phyloP scores from a whole-genome alignment of 805 yeast species.

The Candida broadrunensis region DNA sequence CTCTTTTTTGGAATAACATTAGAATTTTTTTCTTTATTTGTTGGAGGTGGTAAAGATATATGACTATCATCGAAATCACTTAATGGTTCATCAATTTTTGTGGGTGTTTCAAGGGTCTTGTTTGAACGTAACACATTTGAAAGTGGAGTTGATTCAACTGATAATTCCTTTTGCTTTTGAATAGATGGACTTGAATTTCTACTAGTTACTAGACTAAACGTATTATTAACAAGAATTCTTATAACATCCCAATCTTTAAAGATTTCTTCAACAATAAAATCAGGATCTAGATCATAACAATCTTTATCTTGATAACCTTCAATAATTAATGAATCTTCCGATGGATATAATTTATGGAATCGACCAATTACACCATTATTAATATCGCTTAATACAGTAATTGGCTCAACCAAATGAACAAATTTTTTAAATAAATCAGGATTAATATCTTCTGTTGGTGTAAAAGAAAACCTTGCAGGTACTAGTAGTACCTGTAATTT shows the following conservation, averaged over 20 bases:
- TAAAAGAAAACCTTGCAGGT: conserved; percentile 20
- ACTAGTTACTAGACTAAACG: conserved; percentile 6
- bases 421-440: conserved; percentile 44
- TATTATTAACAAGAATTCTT: conserved; percentile 32
- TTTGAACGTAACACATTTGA: background rate
- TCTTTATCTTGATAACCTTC: conserved; percentile 64
- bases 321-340: conserved; percentile 51
- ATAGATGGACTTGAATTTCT: conserved; percentile 3
- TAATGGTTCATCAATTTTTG: background rate
- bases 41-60: conserved; percentile 34
- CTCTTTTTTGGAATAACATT: conserved; percentile 28
- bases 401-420: conserved; percentile 57
- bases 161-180: no score
- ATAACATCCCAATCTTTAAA: conserved; percentile 43
- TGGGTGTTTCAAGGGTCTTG: background rate
- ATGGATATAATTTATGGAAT: conserved; percentile 64
- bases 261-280: conserved; percentile 61
- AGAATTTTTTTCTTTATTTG: conserved; percentile 2
- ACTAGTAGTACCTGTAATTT: conserved; percentile 32
- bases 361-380: conserved; percentile 54
- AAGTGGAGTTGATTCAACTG: background rate
- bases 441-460: conserved; percentile 17
- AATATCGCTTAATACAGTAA: conserved; percentile 45
- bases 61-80: background rate
- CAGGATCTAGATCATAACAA: conserved; percentile 78